These are phyloP conservation scores for Aphanomyces cochlioides DNA, from an alignment of 352 stramenopile species.

Conservation along the genomic window DNA sequence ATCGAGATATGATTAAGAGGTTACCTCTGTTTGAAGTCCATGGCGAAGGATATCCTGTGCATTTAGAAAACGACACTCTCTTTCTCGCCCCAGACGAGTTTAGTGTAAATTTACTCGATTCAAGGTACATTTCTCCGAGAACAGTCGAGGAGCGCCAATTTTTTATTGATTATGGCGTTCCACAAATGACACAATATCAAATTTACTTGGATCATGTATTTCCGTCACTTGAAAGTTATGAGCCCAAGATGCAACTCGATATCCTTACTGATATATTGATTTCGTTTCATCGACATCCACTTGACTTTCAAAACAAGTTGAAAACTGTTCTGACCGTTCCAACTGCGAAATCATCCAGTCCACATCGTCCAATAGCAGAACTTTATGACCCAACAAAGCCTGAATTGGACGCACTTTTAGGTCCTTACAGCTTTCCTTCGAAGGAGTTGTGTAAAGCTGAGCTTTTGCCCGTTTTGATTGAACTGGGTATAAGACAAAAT, in stretches of 20 bases:
- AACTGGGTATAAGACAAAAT: slow-evolving; percentile 50
- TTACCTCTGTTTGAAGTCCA: not conserved
- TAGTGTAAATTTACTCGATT: not conserved
- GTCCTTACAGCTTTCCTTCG: slow-evolving; percentile 58
- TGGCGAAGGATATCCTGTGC: not conserved
- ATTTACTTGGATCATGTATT: slow-evolving; percentile 65
- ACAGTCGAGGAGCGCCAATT: slow-evolving; percentile 18
- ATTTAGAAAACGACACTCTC: not conserved
- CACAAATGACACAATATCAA: slow-evolving; percentile 53
- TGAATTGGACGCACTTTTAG: slow-evolving; percentile 60
- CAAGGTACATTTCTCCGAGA: not conserved
- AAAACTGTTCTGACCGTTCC: slow-evolving; percentile 47
- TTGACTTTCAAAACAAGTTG: slow-evolving; percentile 52
- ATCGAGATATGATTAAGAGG: not conserved
- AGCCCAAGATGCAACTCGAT: slow-evolving; percentile 18
- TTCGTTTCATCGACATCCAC: slow-evolving; percentile 43
- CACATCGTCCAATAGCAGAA: slow-evolving; percentile 49
- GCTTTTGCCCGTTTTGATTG: slow-evolving; percentile 52
- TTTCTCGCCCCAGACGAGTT: not conserved
- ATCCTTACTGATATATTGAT: slow-evolving; percentile 15
- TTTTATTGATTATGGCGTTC: slow-evolving; percentile 38
- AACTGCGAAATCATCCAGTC: slow-evolving; percentile 40
- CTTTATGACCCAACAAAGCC: slow-evolving; percentile 68
- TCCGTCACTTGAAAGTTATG: slow-evolving; percentile 41
- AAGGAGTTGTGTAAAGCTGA: slow-evolving; percentile 44